Base-by-base conservation (phyloP, 108 stramenopile species). In the Cyclostephanos invisitatus region DNA sequence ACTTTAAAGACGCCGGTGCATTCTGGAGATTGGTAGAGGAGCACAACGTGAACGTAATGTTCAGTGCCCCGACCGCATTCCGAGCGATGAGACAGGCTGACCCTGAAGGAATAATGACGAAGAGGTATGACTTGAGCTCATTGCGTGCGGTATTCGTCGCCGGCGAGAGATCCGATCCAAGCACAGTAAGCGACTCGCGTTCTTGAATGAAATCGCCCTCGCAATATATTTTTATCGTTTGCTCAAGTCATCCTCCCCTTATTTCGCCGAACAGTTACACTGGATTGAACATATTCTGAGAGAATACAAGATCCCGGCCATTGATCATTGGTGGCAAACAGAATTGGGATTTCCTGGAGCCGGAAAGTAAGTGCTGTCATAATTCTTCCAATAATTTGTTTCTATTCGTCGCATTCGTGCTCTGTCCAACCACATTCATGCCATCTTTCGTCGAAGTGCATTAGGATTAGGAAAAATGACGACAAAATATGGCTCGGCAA, bases 281-380 rank as follows among this genome's bases (percentile, higher is more conserved):
- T 92, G 85, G 84, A 74, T 72, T 32, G 84, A 86, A 58, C 15
- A 62, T 38, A 62, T 80, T 48, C 59, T 87, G 53, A 49, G 65
- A n/a, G 48, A 46, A 20, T 47, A 83, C 36, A 56, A 58, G 7
- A 58, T 77, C 9, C 72, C 83, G 17, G 77, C 81, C 11, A 74
- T 85, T 15, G 92, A 93, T 75, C 88, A 93, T 63, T 93, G 86
- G 87, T 93, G 92, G 92, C 86, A 89, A 73, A 92, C 91, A 20
- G 87, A 91, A 63, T 76, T 76, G 17, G 84, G 81, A 15, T 77
- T 75, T 67, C 81, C 86, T 10, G 78, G 77, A 62, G 38, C 65
- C 7, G 76, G 80, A 24, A 61, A 67, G 36, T 62, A 24, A 53
- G 51, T n/a, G 51, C 24, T 4, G 22, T 53, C 51, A n/a, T n/a